Conservation (phyloP, 345 rosid genomes). For the Arabidopsis thaliana region DNA sequence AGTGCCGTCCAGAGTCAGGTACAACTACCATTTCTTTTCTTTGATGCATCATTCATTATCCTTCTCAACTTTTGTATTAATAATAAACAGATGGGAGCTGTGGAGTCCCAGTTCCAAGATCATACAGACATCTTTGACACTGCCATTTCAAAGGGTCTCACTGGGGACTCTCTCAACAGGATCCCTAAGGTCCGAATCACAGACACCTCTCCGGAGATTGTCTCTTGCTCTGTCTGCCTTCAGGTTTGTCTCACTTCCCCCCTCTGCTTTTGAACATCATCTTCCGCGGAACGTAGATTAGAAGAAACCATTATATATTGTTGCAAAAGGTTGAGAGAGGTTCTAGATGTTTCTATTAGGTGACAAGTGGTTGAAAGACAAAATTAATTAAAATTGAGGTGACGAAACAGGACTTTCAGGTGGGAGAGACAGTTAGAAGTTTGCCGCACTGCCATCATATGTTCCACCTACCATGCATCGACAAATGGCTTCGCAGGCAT, state of each 20-base stretch:
- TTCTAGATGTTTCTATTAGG: constrained; percentile 24
- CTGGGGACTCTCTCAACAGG: constrained; percentile 76
- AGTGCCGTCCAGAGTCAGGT: constrained; percentile 99
- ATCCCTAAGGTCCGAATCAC: constrained; percentile 82
- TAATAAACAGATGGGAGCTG: constrained; percentile 79
- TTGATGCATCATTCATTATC: neutral
- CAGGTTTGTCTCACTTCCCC: constrained; percentile 57
- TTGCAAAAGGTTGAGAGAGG: neutral
- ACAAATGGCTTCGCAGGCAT: constrained; percentile 87
- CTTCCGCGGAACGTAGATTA: neutral
- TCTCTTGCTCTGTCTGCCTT: constrained; percentile 91
- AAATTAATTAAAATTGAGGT: neutral
- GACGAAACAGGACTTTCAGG: constrained; percentile 82
- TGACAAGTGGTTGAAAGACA: constrained; percentile 7
- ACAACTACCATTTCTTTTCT: neutral
- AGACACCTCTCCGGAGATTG: constrained; percentile 72
- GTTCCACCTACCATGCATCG: constrained; percentile 98
- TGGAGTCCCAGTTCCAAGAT: constrained; percentile 73
- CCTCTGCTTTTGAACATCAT: neutral
- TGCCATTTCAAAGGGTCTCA: constrained; percentile 67
- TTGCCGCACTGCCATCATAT: constrained; percentile 97
- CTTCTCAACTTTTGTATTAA: neutral
- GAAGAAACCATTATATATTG: neutral
- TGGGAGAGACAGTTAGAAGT: constrained; percentile 86
- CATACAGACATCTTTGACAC: constrained; percentile 84